phyloP scores from a whole-genome alignment of 2,329 filamentous ascomycete species.

The Colletotrichum kahawae region DNA sequence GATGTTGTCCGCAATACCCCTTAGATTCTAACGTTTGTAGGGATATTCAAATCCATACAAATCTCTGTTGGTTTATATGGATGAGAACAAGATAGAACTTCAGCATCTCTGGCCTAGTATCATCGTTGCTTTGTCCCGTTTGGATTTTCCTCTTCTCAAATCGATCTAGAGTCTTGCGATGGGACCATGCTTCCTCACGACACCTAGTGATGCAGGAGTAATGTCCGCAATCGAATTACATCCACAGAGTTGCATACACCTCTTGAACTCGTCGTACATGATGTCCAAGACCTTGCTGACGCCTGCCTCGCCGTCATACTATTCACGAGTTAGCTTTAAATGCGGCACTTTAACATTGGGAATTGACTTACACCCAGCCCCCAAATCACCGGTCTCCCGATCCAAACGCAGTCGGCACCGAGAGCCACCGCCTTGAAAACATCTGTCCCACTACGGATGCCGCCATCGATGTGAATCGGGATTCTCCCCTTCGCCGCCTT shows the following conservation, averaged over 20 bases:
- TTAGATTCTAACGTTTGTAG: too few relatives aligned
- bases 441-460: not conserved
- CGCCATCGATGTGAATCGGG: slow-evolving; percentile 13
- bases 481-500: slow-evolving; percentile 51
- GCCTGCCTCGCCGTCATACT: slow-evolving; percentile 9
- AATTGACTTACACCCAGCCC: not conserved
- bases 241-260: not conserved
- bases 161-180: not conserved
- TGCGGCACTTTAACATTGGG: not conserved
- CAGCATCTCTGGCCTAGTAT: too few relatives aligned
- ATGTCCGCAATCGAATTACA: not conserved
- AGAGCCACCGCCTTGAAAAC: not conserved
- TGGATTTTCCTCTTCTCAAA: too few relatives aligned
- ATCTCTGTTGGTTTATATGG: too few relatives aligned
- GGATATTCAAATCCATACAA: too few relatives aligned
- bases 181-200: not conserved
- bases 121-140: too few relatives aligned
- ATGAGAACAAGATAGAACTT: too few relatives aligned
- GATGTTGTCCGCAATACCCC: too few relatives aligned
- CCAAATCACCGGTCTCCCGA: not conserved
- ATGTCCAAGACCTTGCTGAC: not conserved
- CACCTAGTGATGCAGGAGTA: not conserved
- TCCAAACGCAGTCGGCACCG: not conserved
- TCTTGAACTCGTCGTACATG: not conserved
- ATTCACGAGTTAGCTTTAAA: not conserved